Conservation (phyloP, 257 asterid genomes). For the Salvia splendens region DNA sequence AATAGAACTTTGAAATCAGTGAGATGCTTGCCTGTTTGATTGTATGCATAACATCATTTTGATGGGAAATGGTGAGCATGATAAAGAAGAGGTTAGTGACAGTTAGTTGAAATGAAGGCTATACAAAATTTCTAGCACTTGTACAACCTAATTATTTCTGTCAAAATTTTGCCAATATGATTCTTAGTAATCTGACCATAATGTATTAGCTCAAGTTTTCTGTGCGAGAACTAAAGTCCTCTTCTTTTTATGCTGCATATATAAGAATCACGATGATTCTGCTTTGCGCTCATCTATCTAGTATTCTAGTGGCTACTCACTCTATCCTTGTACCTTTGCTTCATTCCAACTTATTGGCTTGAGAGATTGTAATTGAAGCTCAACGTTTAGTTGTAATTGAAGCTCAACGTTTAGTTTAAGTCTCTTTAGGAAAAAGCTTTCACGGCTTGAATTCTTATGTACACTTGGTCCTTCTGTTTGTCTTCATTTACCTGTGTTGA, state of each 20-base stretch:
- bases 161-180: not conserved
- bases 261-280: not conserved
- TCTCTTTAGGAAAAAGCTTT: not conserved
- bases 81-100: not conserved
- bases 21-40: not conserved
- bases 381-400: not conserved
- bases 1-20: not conserved
- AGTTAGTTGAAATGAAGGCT: not conserved
- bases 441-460: not conserved
- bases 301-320: conserved; percentile 1
- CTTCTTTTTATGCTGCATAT: not conserved
- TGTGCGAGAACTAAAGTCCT: not conserved
- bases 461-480: conserved; percentile 7
- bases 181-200: not conserved
- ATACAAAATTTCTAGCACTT: not conserved
- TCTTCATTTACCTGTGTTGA: not conserved
- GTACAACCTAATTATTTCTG: not conserved
- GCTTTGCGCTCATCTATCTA: conserved; percentile 5
- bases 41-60: not conserved
- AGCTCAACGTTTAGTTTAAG: not conserved
- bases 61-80: not conserved
- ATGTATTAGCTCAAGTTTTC: not conserved
- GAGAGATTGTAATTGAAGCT: conserved; percentile 10
- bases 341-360: conserved; percentile 6
- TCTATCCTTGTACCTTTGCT: conserved; percentile 3